Evolutionary conservation across 306 rosid species (phyloP).

Genomic region (Prinsepia uniflora): DNA sequence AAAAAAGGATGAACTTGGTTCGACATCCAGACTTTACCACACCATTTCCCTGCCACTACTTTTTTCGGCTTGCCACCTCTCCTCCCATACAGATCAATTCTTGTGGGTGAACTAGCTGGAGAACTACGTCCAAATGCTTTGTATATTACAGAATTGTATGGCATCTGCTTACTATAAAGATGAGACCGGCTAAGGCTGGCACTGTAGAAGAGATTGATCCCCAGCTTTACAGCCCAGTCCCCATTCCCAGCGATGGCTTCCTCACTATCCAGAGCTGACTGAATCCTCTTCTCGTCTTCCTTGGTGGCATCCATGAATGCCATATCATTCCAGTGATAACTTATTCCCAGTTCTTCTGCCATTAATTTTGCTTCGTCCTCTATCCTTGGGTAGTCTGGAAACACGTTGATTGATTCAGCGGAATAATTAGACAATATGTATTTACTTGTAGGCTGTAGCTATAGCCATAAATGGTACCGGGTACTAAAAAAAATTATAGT

Average conservation of each 20-base stretch:
- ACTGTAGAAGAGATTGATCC: constrained; percentile 94
- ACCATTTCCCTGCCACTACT: constrained; percentile 95
- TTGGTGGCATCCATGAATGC: constrained; percentile 58
- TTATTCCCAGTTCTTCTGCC: constrained; percentile 68
- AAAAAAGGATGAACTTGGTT: constrained; percentile 87
- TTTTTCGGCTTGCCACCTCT: constrained; percentile 69
- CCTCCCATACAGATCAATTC: constrained; percentile 63
- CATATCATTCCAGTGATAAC: constrained; percentile 55
- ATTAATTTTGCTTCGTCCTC: constrained; percentile 76
- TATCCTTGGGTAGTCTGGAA: constrained; percentile 82
- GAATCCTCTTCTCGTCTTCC: constrained; percentile 78
- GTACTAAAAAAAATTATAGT: constrained; percentile 12
- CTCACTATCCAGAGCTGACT: constrained; percentile 82
- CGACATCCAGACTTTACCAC: constrained; percentile 99
- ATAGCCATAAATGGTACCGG: constrained; percentile 10
- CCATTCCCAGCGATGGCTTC: constrained; percentile 84
- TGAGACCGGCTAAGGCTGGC: constrained; percentile 90
- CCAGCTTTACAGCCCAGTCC: constrained; percentile 98
- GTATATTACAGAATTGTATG: constrained; percentile 90
- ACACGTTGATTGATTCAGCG: constrained; percentile 17
- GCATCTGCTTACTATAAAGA: constrained; percentile 97
- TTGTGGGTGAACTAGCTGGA: constrained; percentile 46
- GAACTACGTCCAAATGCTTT: constrained; percentile 80
- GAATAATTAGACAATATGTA: constrained; percentile 19
- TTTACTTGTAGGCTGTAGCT: constrained; percentile 14